Evolutionary conservation across 2,329 filamentous ascomycete species (phyloP).

Genomic region (Penicillium sp.): DNA sequence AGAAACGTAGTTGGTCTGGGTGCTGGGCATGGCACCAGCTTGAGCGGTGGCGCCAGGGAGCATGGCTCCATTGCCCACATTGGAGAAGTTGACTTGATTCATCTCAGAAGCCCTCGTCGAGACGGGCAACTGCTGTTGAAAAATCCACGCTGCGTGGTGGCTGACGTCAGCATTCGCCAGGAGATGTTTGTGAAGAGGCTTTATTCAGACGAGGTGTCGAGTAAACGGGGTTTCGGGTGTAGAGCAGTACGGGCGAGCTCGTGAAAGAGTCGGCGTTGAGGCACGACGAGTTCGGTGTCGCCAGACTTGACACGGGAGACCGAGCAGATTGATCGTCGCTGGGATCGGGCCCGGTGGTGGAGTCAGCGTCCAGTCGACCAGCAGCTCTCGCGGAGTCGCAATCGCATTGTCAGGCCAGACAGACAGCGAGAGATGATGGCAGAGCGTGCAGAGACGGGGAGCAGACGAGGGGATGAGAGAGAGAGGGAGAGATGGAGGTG

Average conservation of each 20-base stretch:
- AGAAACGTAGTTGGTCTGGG: conserved; percentile 35
- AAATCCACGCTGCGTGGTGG: conserved; percentile 27
- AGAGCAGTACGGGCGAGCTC: conserved; percentile 6
- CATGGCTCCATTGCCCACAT: conserved; percentile 32
- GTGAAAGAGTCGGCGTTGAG: conserved; percentile 15
- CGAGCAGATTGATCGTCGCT: conserved; percentile 7
- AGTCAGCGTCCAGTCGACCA: conserved; percentile 4
- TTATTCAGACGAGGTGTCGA: not conserved
- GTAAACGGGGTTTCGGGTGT: not conserved
- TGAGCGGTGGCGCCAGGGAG: conserved; percentile 28
- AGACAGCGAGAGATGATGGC: conserved; percentile 25
- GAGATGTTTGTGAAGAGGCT: conserved; percentile 14
- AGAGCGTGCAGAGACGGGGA: conserved; percentile 25
- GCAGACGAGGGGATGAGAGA: not conserved
- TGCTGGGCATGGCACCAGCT: conserved; percentile 30
- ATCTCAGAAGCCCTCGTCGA: conserved; percentile 35
- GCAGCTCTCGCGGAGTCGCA: conserved; percentile 4
- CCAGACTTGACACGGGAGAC: conserved; percentile 4
- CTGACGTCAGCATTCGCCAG: conserved; percentile 36
- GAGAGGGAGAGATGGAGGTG: not conserved
- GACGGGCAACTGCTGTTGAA: conserved; percentile 33
- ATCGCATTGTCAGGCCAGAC: conserved; percentile 17
- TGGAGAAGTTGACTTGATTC: conserved; percentile 40
- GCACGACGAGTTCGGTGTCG: conserved; percentile 16
- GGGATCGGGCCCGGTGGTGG: conserved; percentile 3